Percentiles rank a stretch among this genome's conserved stretches.
Conservation (phyloP, 495 filamentous ascomycete species). For the Neurospora discreta region DNA sequence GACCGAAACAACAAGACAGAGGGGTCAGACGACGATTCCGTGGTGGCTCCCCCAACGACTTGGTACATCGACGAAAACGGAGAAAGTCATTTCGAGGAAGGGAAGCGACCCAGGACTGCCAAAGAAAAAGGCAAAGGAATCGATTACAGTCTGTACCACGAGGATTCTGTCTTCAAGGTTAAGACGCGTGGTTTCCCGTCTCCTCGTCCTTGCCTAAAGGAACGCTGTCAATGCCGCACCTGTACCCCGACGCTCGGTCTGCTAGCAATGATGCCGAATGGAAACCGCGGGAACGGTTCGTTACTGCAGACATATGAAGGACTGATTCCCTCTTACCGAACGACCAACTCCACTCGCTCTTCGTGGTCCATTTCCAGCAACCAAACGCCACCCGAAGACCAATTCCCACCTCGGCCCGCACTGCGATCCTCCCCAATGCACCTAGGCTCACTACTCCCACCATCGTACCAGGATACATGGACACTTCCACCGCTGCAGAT, state of each 20-base stretch:
- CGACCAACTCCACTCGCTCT: not conserved
- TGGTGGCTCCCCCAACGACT: not conserved
- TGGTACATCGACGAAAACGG: not conserved
- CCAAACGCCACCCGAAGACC: not conserved
- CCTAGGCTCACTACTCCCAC: not conserved
- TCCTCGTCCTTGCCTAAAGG: not conserved
- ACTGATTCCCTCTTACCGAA: not conserved
- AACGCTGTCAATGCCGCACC: not conserved
- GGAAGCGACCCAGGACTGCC: not conserved
- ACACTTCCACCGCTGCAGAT: not conserved
- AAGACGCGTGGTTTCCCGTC: not conserved
- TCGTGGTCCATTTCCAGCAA: not conserved
- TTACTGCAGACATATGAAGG: not conserved
- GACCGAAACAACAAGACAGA: not conserved
- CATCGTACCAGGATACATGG: not conserved
- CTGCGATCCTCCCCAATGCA: not conserved
- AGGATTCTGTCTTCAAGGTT: not conserved
- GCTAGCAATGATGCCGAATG: not conserved
- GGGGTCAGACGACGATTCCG: not conserved
- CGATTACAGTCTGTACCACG: not conserved
- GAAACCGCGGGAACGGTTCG: not conserved
- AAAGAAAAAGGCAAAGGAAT: not conserved
- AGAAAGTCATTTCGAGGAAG: not conserved
- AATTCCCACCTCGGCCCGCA: not conserved
- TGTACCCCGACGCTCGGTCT: not conserved